phyloP scores from a whole-genome alignment of 2,329 filamentous ascomycete genomes.

The Stylonectria norvegica region DNA sequence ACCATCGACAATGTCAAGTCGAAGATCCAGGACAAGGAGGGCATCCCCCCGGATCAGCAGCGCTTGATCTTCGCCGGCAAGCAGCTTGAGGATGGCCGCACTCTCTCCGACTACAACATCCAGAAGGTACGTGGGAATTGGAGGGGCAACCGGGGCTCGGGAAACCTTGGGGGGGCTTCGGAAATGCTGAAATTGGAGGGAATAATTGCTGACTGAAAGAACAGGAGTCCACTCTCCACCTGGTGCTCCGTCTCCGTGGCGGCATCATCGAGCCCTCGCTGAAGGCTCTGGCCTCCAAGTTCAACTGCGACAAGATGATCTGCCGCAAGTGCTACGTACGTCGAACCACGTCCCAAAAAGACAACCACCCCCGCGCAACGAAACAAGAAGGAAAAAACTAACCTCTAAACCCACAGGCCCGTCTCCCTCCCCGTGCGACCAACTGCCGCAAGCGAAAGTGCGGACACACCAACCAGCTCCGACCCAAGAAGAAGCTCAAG shows the following conservation, averaged over 20 bases:
- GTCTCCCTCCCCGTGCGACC: conserved; percentile 95
- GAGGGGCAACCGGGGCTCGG: no score
- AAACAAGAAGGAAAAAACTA: conserved; percentile 2
- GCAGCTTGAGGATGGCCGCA: conserved; percentile 98
- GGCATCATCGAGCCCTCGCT: conserved; percentile 99
- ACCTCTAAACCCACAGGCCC: conserved; percentile 49
- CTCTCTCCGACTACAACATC: conserved; percentile 98
- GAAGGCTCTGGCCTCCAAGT: conserved; percentile 97
- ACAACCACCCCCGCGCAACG: neutral
- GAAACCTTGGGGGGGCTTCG: no score
- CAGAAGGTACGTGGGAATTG: conserved; percentile 71
- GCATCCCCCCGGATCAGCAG: conserved; percentile 97
- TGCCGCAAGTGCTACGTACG: conserved; percentile 99
- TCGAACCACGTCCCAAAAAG: no score
- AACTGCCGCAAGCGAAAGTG: conserved; percentile 99
- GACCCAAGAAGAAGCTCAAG: conserved; percentile 99
- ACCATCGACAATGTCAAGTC: conserved; percentile 99
- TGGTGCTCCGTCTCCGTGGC: conserved; percentile 98
- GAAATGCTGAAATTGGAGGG: neutral
- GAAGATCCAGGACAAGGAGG: conserved; percentile 99
- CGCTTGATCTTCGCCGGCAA: conserved; percentile 98
- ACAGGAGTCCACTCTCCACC: conserved; percentile 94
- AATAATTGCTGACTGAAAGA: conserved; percentile 29
- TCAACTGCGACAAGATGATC: conserved; percentile 99
- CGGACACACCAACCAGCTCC: conserved; percentile 99